A percentile compares a stretch with the other conserved stretches of the same genome.
These are phyloP conservation scores for Fonsecaea multimorphosa DNA, from an alignment of 2,329 filamentous ascomycete species.

Conservation along the genomic window DNA sequence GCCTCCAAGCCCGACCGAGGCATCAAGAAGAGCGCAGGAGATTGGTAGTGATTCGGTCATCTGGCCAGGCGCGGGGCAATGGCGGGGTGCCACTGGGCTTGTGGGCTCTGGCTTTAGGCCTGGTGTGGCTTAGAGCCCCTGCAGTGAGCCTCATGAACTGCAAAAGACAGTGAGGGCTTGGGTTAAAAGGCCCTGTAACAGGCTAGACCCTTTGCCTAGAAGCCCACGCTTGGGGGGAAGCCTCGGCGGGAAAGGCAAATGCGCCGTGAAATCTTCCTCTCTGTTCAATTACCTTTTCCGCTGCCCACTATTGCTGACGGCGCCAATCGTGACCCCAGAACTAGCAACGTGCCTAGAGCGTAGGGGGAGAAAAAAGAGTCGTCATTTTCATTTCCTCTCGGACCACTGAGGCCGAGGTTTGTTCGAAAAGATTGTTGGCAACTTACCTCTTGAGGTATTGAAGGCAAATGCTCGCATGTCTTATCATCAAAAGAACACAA, in stretches of 20 bases:
- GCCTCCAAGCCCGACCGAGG: neutral
- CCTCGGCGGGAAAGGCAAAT: conserved; percentile 11
- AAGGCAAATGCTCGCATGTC: conserved; percentile 11
- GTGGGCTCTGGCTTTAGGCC: conserved; percentile 4
- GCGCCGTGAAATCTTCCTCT: conserved; percentile 11
- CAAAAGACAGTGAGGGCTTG: neutral
- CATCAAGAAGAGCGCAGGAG: conserved; percentile 1
- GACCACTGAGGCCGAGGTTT: neutral
- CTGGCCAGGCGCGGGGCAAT: neutral
- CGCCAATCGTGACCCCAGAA: conserved; percentile 10
- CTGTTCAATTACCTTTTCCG: conserved; percentile 9
- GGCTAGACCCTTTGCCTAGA: neutral
- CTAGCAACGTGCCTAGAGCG: neutral
- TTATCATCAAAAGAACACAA: neutral
- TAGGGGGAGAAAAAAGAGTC: neutral
- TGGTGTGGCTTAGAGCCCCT: conserved; percentile 12
- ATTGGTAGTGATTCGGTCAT: conserved; percentile 2
- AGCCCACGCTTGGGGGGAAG: neutral
- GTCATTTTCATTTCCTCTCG: neutral
- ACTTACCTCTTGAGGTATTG: no score
- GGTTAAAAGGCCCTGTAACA: neutral
- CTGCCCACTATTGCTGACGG: neutral
- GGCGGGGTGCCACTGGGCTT: conserved; percentile 7
- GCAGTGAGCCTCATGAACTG: conserved; percentile 18
- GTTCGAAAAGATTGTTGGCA: neutral